Conservation (phyloP, 2,329 filamentous ascomycete genomes). For the Orbilia javanica region DNA sequence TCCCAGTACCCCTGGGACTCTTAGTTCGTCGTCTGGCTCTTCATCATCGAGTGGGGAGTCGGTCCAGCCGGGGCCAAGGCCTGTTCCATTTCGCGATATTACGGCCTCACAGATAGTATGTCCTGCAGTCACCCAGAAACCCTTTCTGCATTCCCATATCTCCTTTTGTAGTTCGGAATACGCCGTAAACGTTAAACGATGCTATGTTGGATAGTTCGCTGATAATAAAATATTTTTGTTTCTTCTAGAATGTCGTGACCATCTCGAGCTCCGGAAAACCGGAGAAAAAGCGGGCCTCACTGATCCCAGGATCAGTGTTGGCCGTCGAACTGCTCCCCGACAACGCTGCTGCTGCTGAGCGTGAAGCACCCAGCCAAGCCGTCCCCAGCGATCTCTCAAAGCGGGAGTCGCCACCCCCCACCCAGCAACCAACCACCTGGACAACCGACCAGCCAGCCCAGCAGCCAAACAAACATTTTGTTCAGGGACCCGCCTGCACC, state of each 20-base stretch:
- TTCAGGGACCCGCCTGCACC: too few relatives aligned
- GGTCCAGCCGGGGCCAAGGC: not conserved
- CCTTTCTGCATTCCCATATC: not conserved
- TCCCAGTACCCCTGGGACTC: not conserved
- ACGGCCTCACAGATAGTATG: not conserved
- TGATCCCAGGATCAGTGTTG: not conserved
- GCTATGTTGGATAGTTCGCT: not conserved
- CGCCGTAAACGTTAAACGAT: not conserved
- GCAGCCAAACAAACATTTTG: too few relatives aligned
- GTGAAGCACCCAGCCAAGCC: too few relatives aligned
- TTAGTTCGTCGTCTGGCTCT: not conserved
- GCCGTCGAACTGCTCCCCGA: not conserved
- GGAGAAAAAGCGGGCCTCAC: not conserved
- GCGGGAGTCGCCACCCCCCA: too few relatives aligned
- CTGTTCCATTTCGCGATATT: not conserved
- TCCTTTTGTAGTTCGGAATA: too few relatives aligned
- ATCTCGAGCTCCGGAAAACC: not conserved
- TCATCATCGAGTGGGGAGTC: not conserved
- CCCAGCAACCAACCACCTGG: not conserved
- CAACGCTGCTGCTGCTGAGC: not conserved
- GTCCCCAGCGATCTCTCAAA: too few relatives aligned
- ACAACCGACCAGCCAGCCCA: not conserved
- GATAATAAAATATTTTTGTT: not conserved
- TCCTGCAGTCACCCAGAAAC: too few relatives aligned
- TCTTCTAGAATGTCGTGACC: not conserved